These are phyloP conservation scores for Kwoniella dendrophila DNA, from an alignment of 768 basidiomycete species.

Conservation along the genomic window DNA sequence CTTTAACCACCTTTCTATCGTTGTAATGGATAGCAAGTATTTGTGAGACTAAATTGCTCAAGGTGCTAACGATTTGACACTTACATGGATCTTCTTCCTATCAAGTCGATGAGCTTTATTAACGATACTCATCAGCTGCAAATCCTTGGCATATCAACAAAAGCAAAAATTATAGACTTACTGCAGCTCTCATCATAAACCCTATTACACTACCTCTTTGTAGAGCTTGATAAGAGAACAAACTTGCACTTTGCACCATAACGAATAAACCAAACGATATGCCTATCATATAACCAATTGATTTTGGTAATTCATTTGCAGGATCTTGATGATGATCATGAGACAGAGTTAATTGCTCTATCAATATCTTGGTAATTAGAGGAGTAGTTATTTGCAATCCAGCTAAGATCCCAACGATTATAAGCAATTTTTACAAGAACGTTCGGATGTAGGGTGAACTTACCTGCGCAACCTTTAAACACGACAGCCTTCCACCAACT, in stretches of 20 bases:
- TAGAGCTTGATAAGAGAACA: conserved; percentile 23
- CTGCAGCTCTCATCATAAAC: conserved; percentile 23
- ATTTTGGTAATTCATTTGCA: conserved; percentile 43
- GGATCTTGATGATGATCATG: conserved; percentile 56
- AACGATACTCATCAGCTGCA: neutral
- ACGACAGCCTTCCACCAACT: conserved; percentile 24
- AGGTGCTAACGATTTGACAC: no score
- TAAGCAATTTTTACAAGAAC: neutral
- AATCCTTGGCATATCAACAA: neutral
- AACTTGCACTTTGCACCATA: conserved; percentile 57
- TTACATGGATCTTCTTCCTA: conserved; percentile 67
- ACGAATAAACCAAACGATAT: conserved; percentile 65
- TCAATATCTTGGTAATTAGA: conserved; percentile 28
- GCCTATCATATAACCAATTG: conserved; percentile 68
- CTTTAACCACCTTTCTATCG: neutral
- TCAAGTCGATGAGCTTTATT: conserved; percentile 54
- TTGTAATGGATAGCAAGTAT: no score
- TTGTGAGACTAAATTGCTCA: no score
- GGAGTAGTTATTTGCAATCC: conserved; percentile 29
- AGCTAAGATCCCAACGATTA: conserved; percentile 1
- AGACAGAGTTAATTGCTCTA: conserved; percentile 24
- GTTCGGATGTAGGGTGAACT: neutral
- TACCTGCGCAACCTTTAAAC: conserved; percentile 23
- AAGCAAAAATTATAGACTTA: neutral
- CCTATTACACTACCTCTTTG: conserved; percentile 26